Base-by-base conservation (phyloP, 345 rosid species). In the Passiflora organensis region DNA sequence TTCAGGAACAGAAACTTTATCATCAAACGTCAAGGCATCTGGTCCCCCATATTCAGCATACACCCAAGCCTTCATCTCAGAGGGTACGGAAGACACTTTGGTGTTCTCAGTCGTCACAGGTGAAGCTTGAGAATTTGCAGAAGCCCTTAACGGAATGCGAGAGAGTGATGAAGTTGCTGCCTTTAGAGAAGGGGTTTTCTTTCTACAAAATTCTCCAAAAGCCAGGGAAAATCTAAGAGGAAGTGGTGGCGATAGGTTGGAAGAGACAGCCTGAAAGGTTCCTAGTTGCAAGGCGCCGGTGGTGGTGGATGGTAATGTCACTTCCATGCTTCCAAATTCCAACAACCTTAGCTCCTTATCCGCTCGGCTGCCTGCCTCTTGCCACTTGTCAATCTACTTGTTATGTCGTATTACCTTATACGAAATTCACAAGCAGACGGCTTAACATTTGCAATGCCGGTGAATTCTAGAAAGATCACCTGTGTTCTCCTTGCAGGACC, bases 21-120 rank as follows among this genome's bases (percentile, higher is more conserved):
- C 82, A 48, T 88, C 86, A 5, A 86, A 64, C 78, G 82, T 88
- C 74, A 91, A 62, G 34, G 86, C 98, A 58, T 91, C 88, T 13
- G 76, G 82, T n/a, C 85, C 88, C 0, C 95, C 96, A 48, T 91
- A 88, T 46, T 82, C 96, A 11, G 69, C 72, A 60, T 91, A 86
- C 0, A 85, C 65, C 95, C 96, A 88, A 0, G 90, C 90, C 75
- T 84, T 91, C 98, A 88, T 91, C 57, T 75, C 77, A 2, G 54
- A 63, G 0, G 98, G 98, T 13, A 84, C 50, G 0, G 69, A 20
- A n/a, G 72, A 50, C n/a, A 38, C 39, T 20, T 70, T 61, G 32
- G 69, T 24, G 63, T 78, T 19, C 43, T 75, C 72, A 0, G 82
- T 48, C 10, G 81, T 51, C 4, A 63, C 70, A 6, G 80, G 71